These are phyloP conservation scores for Neoboletus brunneissimus DNA, from an alignment of 768 basidiomycete genomes.

Conservation along the genomic window DNA sequence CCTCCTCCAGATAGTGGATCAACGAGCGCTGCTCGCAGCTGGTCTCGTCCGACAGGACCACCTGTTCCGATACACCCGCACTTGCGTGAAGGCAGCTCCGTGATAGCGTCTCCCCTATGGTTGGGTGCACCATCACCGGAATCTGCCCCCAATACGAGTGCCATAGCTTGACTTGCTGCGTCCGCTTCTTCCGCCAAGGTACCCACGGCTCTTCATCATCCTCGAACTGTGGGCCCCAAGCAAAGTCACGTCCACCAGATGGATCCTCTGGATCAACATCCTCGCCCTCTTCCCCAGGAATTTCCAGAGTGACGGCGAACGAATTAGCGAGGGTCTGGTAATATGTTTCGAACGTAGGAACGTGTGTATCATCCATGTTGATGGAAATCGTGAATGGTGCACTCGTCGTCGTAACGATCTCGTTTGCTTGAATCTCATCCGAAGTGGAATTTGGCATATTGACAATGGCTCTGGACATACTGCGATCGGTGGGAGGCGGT, in stretches of 20 bases:
- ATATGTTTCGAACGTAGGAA: conserved; percentile 9
- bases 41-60: background rate
- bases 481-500: too few species aligned
- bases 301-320: background rate
- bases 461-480: background rate
- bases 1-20: conserved; percentile 20
- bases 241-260: background rate
- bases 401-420: conserved; percentile 9
- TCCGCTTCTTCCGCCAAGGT: conserved; percentile 8
- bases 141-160: background rate
- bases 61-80: background rate
- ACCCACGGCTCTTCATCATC: conserved; percentile 23
- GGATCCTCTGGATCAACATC: conserved; percentile 7
- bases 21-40: background rate
- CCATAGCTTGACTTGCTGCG: background rate
- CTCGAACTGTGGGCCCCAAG: background rate
- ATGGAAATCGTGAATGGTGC: conserved; percentile 4
- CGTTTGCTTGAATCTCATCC: conserved; percentile 1
- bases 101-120: background rate
- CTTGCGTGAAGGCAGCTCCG: background rate
- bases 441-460: conserved; percentile 7
- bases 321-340: conserved; percentile 13
- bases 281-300: background rate
- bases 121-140: conserved; percentile 3
- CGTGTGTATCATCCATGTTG: conserved; percentile 1